Evolutionary conservation across 768 basidiomycete species (phyloP).

Genomic region (Boletus reticulatus): DNA sequence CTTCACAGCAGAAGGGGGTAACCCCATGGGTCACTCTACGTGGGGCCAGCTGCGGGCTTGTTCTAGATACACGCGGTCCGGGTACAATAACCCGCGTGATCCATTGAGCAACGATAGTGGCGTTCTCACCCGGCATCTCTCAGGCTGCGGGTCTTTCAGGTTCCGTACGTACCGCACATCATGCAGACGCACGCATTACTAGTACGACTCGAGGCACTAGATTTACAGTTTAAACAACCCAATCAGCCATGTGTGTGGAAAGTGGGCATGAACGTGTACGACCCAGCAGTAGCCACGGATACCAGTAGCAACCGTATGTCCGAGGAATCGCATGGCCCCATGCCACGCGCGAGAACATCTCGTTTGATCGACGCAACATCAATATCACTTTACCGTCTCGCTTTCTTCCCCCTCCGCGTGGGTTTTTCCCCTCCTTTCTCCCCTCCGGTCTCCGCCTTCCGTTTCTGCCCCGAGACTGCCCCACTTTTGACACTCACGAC

Average conservation of each 20-base stretch:
- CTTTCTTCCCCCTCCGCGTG: slow-evolving; percentile 45
- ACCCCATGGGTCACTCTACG: background rate
- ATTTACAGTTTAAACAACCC: no score
- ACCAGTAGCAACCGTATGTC: background rate
- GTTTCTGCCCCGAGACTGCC: slow-evolving; percentile 46
- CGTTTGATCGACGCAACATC: slow-evolving; percentile 1
- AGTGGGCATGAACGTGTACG: no score
- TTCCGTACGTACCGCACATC: no score
- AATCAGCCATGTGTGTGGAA: no score
- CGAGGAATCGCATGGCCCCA: background rate
- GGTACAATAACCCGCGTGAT: no score
- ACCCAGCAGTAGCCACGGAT: no score
- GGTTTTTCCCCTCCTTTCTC: slow-evolving; percentile 45
- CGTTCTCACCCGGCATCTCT: background rate
- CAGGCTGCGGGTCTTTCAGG: no score
- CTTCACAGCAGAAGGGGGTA: no score
- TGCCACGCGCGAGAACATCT: background rate
- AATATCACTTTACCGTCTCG: slow-evolving; percentile 26
- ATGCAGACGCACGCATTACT: no score
- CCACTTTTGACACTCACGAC: slow-evolving; percentile 72
- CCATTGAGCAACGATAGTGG: background rate
- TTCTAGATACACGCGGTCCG: no score
- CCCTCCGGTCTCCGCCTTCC: slow-evolving; percentile 46
- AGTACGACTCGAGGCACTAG: no score
- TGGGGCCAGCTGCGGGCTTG: background rate